A percentile compares a stretch with the other conserved stretches of the same genome.
phyloP scores from a whole-genome alignment of 1,284 basidiomycete species.

The Moniliophthora roreri region DNA sequence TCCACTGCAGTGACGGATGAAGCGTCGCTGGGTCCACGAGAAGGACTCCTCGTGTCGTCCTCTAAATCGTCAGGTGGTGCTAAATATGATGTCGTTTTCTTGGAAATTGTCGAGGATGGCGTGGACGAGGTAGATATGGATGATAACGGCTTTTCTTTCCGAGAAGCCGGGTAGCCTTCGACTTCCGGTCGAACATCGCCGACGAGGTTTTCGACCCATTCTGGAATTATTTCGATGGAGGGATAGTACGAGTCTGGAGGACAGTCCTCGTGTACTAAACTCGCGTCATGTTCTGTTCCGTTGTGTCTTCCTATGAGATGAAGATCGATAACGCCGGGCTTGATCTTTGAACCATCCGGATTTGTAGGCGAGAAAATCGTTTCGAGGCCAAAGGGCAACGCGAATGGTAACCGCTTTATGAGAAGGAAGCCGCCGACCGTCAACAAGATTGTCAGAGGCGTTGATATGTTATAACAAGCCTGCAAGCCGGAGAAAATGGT shows the following conservation, averaged over 20 bases:
- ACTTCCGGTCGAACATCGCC: not conserved
- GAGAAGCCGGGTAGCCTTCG: not conserved
- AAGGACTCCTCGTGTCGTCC: not conserved
- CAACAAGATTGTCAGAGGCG: conserved; percentile 13
- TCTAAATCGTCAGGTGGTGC: not conserved
- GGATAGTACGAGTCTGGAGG: conserved; percentile 33
- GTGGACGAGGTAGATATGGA: too few species aligned
- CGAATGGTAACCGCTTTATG: not conserved
- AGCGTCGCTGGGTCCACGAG: not conserved
- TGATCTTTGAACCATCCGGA: not conserved
- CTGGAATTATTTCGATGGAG: conserved; percentile 24
- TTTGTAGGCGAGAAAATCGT: not conserved
- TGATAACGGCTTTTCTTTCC: too few species aligned
- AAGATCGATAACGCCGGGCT: conserved; percentile 9
- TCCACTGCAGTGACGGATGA: not conserved
- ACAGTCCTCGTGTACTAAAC: conserved; percentile 43
- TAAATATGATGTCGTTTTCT: not conserved
- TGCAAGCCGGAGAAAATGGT: conserved; percentile 4
- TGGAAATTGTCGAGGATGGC: not conserved
- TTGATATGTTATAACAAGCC: conserved; percentile 10
- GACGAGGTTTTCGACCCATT: not conserved
- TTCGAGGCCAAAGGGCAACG: not conserved
- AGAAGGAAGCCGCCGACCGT: conserved; percentile 11
- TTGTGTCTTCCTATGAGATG: conserved; percentile 11
- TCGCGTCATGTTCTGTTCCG: conserved; percentile 33